Base-by-base conservation (phyloP, 805 yeast genomes). In the Lipomyces starkeyi region DNA sequence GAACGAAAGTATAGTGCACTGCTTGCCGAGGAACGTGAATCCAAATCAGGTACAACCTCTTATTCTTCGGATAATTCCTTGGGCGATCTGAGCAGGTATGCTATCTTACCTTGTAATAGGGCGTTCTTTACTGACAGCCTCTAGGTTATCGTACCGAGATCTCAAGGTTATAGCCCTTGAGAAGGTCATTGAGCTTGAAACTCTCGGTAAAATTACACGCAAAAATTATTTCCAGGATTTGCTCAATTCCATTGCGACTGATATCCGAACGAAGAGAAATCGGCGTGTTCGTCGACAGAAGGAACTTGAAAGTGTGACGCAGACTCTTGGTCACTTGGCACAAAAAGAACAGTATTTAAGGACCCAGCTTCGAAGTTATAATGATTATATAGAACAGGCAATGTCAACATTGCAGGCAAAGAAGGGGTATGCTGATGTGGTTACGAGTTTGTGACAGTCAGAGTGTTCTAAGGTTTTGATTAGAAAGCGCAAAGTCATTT, bases 201-300 rank as follows among this genome's bases (percentile, higher is more conserved):
- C 83, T 0, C 78, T 85, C 75, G 93, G 91, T 1, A 78, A 83
- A 53, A 83, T 93, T 8, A 82, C 89, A 2, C 83, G 97, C 67
- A 80, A 83, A 40, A 86, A 91, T 75, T 87, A 89, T 22, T 91
- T 88, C 77, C 98, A 95, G 76, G 87, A 85, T 27, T 76, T 95
- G 14, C 79, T 95, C 67, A 92, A 93, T 74, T 91, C 91, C 70
- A 88, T 95, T 69, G 97, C 97, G 0, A 79, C 84, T 63, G 98
- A 94, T 71, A 91, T 95, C 71, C 75, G 80, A 69, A 84, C 86
- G 64, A 87, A 87, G 67, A 82, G 83, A 63, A 84, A 84, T 69
- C 83, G 85, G 25, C 80, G 88, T 57, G 70, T 81, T n/a, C 78
- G 82, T 53, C 79, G 87, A 29, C 76, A 78, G 62, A 80, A 81